phyloP scores from a whole-genome alignment of 345 rosid species.

The Ailanthus altissimus region DNA sequence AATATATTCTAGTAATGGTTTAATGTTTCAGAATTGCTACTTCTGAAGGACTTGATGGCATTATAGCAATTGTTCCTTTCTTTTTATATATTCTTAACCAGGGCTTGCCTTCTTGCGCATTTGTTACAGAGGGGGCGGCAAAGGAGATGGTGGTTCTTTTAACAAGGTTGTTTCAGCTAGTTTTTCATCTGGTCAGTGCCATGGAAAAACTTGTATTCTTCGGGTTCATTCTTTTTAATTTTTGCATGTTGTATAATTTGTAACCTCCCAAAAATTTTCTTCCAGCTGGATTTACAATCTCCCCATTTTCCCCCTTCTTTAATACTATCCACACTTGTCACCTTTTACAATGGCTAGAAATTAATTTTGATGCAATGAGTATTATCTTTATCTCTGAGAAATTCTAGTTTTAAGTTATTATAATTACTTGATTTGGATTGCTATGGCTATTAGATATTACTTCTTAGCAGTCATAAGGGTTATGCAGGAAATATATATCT shows the following conservation, averaged over 20 bases:
- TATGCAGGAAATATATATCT: background rate
- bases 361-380: background rate
- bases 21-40: background rate
- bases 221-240: background rate
- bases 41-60: too few species aligned
- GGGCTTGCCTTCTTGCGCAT: background rate
- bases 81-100: background rate
- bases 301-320: too few species aligned
- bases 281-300: too few species aligned
- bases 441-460: background rate
- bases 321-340: too few species aligned
- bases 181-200: background rate
- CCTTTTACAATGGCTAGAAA: background rate
- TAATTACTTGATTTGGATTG: background rate
- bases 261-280: background rate
- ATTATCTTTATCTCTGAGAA: background rate
- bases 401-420: background rate
- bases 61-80: background rate
- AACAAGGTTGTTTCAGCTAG: slow-evolving; percentile 13
- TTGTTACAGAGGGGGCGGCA: slow-evolving; percentile 46
- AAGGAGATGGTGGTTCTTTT: slow-evolving; percentile 79
- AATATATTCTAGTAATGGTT: background rate
- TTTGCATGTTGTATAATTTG: background rate
- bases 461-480: background rate
- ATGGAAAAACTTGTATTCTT: background rate